Evolutionary conservation across 371 early-diverging fungal species (phyloP).

Genomic region (Zychaea mexicana): DNA sequence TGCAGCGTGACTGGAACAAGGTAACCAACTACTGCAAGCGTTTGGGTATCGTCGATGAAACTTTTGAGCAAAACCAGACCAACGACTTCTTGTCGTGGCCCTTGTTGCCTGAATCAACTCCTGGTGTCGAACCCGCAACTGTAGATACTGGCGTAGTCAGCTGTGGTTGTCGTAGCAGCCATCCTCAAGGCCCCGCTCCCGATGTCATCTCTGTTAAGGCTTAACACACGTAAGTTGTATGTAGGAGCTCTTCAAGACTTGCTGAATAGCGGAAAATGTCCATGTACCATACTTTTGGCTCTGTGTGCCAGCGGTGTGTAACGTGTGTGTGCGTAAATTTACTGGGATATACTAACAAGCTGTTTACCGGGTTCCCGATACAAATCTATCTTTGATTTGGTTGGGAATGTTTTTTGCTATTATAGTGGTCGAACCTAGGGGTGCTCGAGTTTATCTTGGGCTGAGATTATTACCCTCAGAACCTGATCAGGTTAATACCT

Average conservation of each 20-base stretch:
- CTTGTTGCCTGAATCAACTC: slow-evolving; percentile 36
- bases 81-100: slow-evolving; percentile 59
- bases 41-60: slow-evolving; percentile 54
- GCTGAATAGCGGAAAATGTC: too few relatives aligned
- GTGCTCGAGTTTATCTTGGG: slow-evolving; percentile 36
- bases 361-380: background rate
- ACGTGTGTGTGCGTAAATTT: too few relatives aligned
- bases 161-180: background rate
- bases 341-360: background rate
- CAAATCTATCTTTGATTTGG: background rate
- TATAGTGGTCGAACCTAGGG: slow-evolving; percentile 52
- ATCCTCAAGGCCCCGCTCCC: background rate
- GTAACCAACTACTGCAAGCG: slow-evolving; percentile 68
- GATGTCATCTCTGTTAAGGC: background rate
- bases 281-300: too few relatives aligned
- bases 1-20: slow-evolving; percentile 71
- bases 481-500: slow-evolving; percentile 64
- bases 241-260: background rate
- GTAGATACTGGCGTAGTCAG: slow-evolving; percentile 52
- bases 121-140: slow-evolving; percentile 40
- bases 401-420: background rate
- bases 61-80: slow-evolving; percentile 63
- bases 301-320: too few relatives aligned
- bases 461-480: slow-evolving; percentile 57
- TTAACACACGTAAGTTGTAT: slow-evolving; percentile 1